Evolutionary conservation across 2,329 filamentous ascomycete genomes (phyloP).

Genomic region (Akanthomyces dipterigenus): DNA sequence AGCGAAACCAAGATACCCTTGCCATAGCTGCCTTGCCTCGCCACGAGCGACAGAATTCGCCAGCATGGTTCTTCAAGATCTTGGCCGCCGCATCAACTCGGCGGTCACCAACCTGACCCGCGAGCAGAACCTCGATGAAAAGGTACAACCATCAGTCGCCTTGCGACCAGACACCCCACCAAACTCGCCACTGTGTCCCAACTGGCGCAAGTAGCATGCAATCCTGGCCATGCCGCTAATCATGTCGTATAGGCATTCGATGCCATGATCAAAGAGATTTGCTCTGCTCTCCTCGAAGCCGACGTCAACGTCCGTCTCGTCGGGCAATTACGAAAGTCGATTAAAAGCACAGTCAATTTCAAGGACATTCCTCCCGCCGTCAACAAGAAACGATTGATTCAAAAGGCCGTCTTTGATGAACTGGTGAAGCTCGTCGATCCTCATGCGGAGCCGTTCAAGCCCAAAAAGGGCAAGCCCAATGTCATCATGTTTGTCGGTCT

Average conservation of each 20-base stretch:
- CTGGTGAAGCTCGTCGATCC: slow-evolving; percentile 93
- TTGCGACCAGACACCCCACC: slow-evolving; percentile 4
- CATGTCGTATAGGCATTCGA: slow-evolving; percentile 68
- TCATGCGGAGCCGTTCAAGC: slow-evolving; percentile 90
- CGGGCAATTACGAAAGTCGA: slow-evolving; percentile 83
- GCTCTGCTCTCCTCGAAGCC: slow-evolving; percentile 87
- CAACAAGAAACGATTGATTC: slow-evolving; percentile 97
- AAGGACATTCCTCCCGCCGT: slow-evolving; percentile 83
- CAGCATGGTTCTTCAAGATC: slow-evolving; percentile 94
- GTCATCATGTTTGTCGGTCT: slow-evolving; percentile 99
- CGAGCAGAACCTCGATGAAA: slow-evolving; percentile 91
- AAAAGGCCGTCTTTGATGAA: slow-evolving; percentile 96
- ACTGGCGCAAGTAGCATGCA: not conserved
- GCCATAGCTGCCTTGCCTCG: slow-evolving; percentile 3
- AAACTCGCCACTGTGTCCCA: slow-evolving; percentile 5
- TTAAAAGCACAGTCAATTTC: slow-evolving; percentile 87
- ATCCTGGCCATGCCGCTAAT: not conserved
- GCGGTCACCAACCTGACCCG: slow-evolving; percentile 90
- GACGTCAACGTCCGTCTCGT: slow-evolving; percentile 97
- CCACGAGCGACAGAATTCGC: slow-evolving; percentile 6
- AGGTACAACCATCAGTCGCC: slow-evolving; percentile 46
- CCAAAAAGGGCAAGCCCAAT: slow-evolving; percentile 91
- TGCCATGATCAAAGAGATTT: slow-evolving; percentile 97
- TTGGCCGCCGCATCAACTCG: slow-evolving; percentile 96
- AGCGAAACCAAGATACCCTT: slow-evolving; percentile 8